A percentile compares a stretch with the other conserved stretches of the same genome.
Conservation (phyloP, 2,329 filamentous ascomycete genomes). For the Corinectria fuckeliana region DNA sequence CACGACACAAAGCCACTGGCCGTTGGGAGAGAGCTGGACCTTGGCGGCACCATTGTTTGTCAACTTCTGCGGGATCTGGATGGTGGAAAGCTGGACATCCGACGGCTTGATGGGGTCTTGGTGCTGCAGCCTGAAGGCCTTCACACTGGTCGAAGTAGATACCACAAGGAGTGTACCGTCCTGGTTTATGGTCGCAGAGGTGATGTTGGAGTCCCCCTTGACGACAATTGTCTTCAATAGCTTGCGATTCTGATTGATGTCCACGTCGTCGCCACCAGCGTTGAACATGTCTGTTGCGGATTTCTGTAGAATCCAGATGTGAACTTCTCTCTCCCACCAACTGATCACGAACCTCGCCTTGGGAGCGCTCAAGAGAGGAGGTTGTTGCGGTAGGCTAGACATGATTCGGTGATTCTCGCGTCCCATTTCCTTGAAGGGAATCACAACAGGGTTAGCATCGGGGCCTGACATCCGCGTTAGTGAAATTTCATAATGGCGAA, state of each 20-base stretch:
- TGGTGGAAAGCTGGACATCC: conserved; percentile 72
- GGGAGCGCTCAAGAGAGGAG: conserved; percentile 75
- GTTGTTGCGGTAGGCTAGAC: conserved; percentile 81
- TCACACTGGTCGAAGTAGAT: conserved; percentile 76
- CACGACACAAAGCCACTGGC: conserved; percentile 71
- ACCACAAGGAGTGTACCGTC: conserved; percentile 79
- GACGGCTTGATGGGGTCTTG: conserved; percentile 57
- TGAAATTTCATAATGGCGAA: not conserved
- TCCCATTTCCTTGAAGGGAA: conserved; percentile 76
- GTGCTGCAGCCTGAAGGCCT: conserved; percentile 74
- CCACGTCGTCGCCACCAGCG: conserved; percentile 47
- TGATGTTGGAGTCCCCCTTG: conserved; percentile 82
- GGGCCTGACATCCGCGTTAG: conserved; percentile 62
- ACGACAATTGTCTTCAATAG: conserved; percentile 73
- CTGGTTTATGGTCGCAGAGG: conserved; percentile 72
- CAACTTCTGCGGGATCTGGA: conserved; percentile 67
- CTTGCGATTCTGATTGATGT: conserved; percentile 62
- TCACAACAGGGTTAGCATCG: conserved; percentile 81
- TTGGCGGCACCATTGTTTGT: conserved; percentile 69
- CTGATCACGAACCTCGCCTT: conserved; percentile 79
- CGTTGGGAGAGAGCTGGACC: conserved; percentile 73
- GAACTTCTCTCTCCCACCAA: conserved; percentile 91
- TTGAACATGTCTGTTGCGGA: conserved; percentile 55
- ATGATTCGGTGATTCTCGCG: conserved; percentile 84
- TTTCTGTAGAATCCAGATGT: conserved; percentile 73